phyloP scores from a whole-genome alignment of 2,329 filamentous ascomycete genomes.

The Pseudocercospora pini-densiflorae region DNA sequence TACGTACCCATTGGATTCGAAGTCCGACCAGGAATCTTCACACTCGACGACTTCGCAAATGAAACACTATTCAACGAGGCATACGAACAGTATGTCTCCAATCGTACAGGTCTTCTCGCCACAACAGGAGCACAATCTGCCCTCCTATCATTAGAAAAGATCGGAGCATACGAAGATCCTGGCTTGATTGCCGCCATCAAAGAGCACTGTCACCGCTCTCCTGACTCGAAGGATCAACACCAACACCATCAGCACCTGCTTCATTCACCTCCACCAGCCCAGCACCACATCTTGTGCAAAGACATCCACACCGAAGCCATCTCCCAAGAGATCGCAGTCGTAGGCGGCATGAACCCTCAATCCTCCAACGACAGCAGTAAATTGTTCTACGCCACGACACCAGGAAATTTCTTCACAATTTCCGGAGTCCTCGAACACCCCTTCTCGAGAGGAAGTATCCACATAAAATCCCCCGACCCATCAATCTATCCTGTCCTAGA shows the following conservation, averaged over 20 bases:
- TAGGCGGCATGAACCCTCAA: constrained; percentile 32
- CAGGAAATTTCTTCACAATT: constrained; percentile 56
- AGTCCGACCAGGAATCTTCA: constrained; percentile 20
- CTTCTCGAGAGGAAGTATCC: constrained; percentile 52
- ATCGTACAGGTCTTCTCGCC: constrained; percentile 16
- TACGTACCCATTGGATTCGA: constrained; percentile 19
- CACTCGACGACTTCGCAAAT: constrained; percentile 21
- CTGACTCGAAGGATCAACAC: background rate
- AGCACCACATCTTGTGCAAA: constrained; percentile 25
- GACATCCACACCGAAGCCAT: constrained; percentile 26
- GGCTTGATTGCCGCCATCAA: constrained; percentile 4
- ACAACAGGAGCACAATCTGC: constrained; percentile 20
- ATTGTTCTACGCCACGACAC: constrained; percentile 26
- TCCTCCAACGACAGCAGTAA: constrained; percentile 32
- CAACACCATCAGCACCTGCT: background rate
- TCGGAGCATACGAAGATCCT: constrained; percentile 1
- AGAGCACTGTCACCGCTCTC: constrained; percentile 4
- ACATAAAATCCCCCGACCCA: constrained; percentile 28
- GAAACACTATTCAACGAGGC: constrained; percentile 16
- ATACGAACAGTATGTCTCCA: constrained; percentile 18
- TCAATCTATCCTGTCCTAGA: constrained; percentile 30
- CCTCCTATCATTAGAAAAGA: constrained; percentile 21
- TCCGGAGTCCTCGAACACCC: constrained; percentile 58
- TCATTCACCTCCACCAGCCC: background rate
- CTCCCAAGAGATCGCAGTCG: constrained; percentile 31